Percentiles rank a stretch among this genome's conserved stretches.
Evolutionary conservation across 2,329 filamentous ascomycete genomes (phyloP).

Genomic region (Xylariaceae sp.): DNA sequence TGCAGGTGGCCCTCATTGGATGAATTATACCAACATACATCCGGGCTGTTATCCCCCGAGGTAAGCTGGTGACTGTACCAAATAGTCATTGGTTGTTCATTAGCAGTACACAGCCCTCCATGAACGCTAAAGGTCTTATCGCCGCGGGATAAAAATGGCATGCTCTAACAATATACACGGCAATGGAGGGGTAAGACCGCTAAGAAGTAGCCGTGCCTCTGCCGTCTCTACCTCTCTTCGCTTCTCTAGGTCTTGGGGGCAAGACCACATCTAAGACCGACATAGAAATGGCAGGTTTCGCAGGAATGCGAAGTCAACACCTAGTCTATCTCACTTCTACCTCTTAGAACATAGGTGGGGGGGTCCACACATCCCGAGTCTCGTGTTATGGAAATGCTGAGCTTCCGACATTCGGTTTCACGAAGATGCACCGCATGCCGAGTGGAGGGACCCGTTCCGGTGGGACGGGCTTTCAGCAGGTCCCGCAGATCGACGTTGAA

Average conservation of each 20-base stretch:
- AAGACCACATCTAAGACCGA: not conserved
- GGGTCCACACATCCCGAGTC: too few species aligned
- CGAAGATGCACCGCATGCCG: slow-evolving; percentile 28
- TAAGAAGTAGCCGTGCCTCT: not conserved
- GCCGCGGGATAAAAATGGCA: slow-evolving; percentile 11
- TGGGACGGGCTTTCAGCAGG: slow-evolving; percentile 26
- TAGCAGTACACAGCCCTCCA: slow-evolving; percentile 10
- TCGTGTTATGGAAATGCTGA: not conserved
- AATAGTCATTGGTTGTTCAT: slow-evolving; percentile 4
- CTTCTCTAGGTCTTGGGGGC: slow-evolving; percentile 6
- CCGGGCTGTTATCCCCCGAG: not conserved
- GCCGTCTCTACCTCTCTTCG: not conserved
- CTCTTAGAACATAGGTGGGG: not conserved
- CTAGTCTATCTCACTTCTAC: not conserved
- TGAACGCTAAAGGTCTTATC: not conserved
- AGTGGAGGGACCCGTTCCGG: slow-evolving; percentile 18
- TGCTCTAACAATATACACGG: not conserved
- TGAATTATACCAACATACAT: not conserved
- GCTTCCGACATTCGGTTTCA: not conserved
- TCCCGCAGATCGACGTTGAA: slow-evolving; percentile 33
- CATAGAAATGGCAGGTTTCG: not conserved
- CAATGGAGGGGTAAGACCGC: slow-evolving; percentile 18
- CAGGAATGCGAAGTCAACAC: not conserved
- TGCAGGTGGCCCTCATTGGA: slow-evolving; percentile 14
- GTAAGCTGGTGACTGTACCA: not conserved